Evolutionary conservation across 2,329 filamentous ascomycete genomes (phyloP).

Genomic region (Dendrostoma leiphaemia): DNA sequence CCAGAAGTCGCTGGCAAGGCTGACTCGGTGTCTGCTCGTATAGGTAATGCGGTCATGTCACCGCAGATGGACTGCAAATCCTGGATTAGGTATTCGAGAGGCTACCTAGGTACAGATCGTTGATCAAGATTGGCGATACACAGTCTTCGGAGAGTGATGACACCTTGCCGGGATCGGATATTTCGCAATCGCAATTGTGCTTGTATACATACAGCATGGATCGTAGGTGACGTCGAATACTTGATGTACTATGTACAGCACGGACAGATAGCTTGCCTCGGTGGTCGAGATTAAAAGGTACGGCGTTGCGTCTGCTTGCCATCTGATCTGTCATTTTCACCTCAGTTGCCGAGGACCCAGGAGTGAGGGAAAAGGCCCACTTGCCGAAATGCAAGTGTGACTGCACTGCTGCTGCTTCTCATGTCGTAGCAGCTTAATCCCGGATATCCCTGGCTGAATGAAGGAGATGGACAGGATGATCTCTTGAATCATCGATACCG

Average conservation of each 20-base stretch:
- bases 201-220: too few relatives aligned
- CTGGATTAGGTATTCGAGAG: too few relatives aligned
- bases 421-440: background rate
- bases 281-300: background rate
- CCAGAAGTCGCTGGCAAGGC: too few relatives aligned
- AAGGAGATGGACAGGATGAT: background rate
- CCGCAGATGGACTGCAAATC: too few relatives aligned
- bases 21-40: too few relatives aligned
- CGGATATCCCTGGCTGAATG: background rate
- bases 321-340: background rate
- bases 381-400: background rate
- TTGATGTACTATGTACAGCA: too few relatives aligned
- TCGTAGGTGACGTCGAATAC: too few relatives aligned
- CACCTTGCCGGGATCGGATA: background rate
- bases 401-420: background rate
- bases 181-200: background rate
- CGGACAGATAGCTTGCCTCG: background rate
- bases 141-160: background rate
- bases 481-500: background rate
- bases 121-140: background rate
- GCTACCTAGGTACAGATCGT: background rate
- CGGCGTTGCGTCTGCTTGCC: too few relatives aligned
- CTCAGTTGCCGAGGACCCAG: background rate
- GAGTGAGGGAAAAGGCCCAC: background rate
- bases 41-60: too few relatives aligned